A percentile compares a stretch with the other conserved stretches of the same genome.
Evolutionary conservation across 2,329 filamentous ascomycete genomes (phyloP).

Genomic region (Chrysosporium queenslandicum): DNA sequence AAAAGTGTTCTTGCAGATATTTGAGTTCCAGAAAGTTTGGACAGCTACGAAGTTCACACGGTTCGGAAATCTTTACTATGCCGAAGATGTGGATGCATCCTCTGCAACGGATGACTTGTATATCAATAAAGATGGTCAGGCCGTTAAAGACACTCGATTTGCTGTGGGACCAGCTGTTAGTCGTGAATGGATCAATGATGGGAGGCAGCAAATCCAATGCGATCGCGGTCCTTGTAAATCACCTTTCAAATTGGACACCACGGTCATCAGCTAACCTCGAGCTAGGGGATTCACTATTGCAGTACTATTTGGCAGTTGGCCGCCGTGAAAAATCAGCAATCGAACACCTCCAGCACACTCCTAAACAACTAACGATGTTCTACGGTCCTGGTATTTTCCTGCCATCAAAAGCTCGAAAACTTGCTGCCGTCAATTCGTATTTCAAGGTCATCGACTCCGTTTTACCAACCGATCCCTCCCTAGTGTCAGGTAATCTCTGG

Average conservation of each 20-base stretch:
- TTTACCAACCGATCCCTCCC: slow-evolving; percentile 16
- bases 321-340: slow-evolving; percentile 25
- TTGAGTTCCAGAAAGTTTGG: slow-evolving; percentile 22
- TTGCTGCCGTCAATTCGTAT: slow-evolving; percentile 16
- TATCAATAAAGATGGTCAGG: not conserved
- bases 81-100: not conserved
- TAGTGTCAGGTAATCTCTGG: slow-evolving; percentile 26
- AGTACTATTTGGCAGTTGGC: slow-evolving; percentile 26
- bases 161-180: slow-evolving; percentile 23
- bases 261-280: not conserved
- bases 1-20: slow-evolving; percentile 21
- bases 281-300: slow-evolving; percentile 27
- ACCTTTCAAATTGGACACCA: not conserved
- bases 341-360: slow-evolving; percentile 19
- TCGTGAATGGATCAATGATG: slow-evolving; percentile 24
- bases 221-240: slow-evolving; percentile 16
- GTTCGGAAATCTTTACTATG: slow-evolving; percentile 14
- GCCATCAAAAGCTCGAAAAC: slow-evolving; percentile 20
- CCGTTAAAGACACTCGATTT: slow-evolving; percentile 18
- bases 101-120: not conserved
- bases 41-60: slow-evolving; percentile 12
- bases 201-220: not conserved
- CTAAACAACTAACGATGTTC: slow-evolving; percentile 21
- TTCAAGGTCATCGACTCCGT: slow-evolving; percentile 3
- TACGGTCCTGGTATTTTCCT: slow-evolving; percentile 31